phyloP scores from a whole-genome alignment of 2,329 filamentous ascomycete genomes.

The Torrubiellomyces zombiae region DNA sequence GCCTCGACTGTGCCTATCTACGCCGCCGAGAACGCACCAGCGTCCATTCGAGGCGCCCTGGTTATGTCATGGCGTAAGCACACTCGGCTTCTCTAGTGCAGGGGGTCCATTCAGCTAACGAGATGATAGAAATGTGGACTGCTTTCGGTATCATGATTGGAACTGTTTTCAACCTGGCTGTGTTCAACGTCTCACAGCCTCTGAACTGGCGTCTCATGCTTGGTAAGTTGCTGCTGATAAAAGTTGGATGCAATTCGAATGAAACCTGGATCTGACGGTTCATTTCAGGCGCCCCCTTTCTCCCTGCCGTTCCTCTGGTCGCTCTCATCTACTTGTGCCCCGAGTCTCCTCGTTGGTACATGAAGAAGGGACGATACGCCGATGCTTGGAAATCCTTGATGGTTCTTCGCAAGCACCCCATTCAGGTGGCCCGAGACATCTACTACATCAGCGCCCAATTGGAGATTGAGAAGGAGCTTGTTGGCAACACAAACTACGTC shows the following conservation, averaged over 20 bases:
- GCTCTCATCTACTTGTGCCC: slow-evolving; percentile 43
- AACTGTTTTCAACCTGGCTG: slow-evolving; percentile 18
- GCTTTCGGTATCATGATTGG: slow-evolving; percentile 34
- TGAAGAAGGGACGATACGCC: slow-evolving; percentile 45
- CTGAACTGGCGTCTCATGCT: slow-evolving; percentile 27
- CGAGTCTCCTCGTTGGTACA: slow-evolving; percentile 46
- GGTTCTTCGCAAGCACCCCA: slow-evolving; percentile 31
- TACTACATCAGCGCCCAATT: slow-evolving; percentile 34
- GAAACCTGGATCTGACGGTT: no score
- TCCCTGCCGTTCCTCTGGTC: slow-evolving; percentile 36
- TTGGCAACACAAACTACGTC: slow-evolving; percentile 22
- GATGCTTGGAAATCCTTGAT: slow-evolving; percentile 41
- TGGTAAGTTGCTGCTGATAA: no score
- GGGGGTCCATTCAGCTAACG: neutral
- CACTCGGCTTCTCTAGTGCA: neutral
- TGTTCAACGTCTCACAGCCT: slow-evolving; percentile 9
- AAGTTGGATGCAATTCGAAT: no score
- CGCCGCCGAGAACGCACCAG: slow-evolving; percentile 55
- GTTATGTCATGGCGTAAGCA: slow-evolving; percentile 57
- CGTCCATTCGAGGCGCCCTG: slow-evolving; percentile 51
- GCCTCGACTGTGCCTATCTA: slow-evolving; percentile 54
- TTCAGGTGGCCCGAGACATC: slow-evolving; percentile 43
- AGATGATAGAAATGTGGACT: slow-evolving; percentile 41
- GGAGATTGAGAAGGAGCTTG: slow-evolving; percentile 20
- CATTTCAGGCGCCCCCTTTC: slow-evolving; percentile 34